Evolutionary conservation across 306 rosid genomes (phyloP), one percentile per base, ranked within the genome.

Genomic region (Prosopis cineraria): DNA sequence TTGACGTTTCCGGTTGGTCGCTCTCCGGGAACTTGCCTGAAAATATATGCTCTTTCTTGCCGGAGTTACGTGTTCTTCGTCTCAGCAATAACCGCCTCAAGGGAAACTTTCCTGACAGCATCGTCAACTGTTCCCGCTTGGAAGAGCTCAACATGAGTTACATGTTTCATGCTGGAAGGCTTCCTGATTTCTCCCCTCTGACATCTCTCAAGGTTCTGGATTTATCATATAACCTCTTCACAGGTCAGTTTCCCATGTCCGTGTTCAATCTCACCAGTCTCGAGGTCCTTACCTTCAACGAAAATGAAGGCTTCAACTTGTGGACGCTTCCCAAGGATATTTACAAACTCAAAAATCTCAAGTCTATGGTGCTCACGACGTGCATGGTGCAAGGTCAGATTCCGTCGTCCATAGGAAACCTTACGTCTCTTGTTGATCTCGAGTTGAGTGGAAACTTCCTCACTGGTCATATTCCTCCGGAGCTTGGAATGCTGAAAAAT

Each of bases 351-450:
- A 84, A 79, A 30, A 88, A 81, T 80, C 82, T 90, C 65, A 79
- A 72, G 30, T 22, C 79, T 2, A 76, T 90, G 92, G 76, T 90
- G 33, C 76, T 90, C 72, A 72, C 80, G 7, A 86, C 95, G 13
- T 88, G 92, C 85, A 86, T 72, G 90, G 3, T 88, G 30, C 53
- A 47, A 4, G 91, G 92, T 2, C 62, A 48, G 22, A 88, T 90
- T 69, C 92, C 95, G 13, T 29, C 74, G 41, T 33, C 89, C 24
- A 83, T 88, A 29, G 92, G 92, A 47, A 85, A 86, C 73, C 81
- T 88, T 85, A 86, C 92, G 31, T 85, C 87, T 20, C 92, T 90
- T 22, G 88, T 86, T 34, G 95, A 90, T 83, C 90, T 90, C 14
- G 95, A 90, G 40, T 44, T 90, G 75, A 88, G 88, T 44, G 95